Evolutionary conservation across 2,329 filamentous ascomycete genomes (phyloP).

Genomic region (Blastomyces percursus): DNA sequence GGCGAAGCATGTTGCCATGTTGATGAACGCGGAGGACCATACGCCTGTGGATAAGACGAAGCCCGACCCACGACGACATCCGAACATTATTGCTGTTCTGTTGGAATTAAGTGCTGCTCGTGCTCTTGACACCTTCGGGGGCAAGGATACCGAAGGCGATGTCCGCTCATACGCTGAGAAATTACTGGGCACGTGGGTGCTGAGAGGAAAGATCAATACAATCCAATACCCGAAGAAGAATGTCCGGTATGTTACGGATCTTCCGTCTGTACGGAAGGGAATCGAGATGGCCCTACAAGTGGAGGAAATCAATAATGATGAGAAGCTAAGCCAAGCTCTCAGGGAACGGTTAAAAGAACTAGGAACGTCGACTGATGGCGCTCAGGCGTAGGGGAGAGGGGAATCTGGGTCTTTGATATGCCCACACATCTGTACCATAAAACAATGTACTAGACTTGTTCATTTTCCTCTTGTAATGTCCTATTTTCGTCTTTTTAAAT

Average conservation of each 20-base stretch:
- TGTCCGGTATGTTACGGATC: constrained; percentile 10
- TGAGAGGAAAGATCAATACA: constrained; percentile 19
- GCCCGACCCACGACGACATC: constrained; percentile 29
- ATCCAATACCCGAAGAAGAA: constrained; percentile 8
- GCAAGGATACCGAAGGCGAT: constrained; percentile 32
- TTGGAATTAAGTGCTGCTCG: constrained; percentile 38
- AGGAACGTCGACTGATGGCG: constrained; percentile 43
- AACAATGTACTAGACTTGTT: constrained; percentile 2
- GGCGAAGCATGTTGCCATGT: constrained; percentile 25
- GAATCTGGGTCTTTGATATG: neutral
- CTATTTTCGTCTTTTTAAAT: neutral
- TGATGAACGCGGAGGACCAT: constrained; percentile 30
- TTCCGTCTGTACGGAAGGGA: constrained; percentile 32
- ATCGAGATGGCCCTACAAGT: constrained; percentile 31
- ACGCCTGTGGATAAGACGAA: constrained; percentile 13
- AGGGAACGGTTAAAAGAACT: constrained; percentile 32
- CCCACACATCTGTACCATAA: constrained; percentile 8
- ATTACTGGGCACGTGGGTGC: constrained; percentile 25
- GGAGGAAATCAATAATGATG: constrained; percentile 20
- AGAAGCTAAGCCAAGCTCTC: constrained; percentile 18
- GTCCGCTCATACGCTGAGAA: constrained; percentile 32
- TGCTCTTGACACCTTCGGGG: constrained; percentile 27
- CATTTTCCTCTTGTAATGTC: constrained; percentile 5
- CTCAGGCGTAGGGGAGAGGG: constrained; percentile 1
- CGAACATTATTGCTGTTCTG: constrained; percentile 34